phyloP scores from a whole-genome alignment of 495 filamentous ascomycete genomes.

The Trichoderma asperelloides region DNA sequence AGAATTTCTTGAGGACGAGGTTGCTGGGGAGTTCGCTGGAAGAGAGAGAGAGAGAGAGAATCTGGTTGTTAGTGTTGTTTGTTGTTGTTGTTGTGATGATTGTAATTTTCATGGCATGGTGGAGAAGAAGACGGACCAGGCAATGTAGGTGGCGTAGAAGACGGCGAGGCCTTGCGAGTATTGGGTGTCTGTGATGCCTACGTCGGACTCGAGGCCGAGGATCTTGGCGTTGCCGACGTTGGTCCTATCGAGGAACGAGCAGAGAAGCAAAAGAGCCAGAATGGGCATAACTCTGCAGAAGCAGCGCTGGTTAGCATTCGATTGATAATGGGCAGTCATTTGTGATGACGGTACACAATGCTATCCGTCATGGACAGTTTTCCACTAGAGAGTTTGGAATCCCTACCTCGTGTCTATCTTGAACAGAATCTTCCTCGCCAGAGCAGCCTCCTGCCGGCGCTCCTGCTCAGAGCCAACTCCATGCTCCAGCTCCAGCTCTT shows the following conservation, averaged over 20 bases:
- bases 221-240: slow-evolving; percentile 50
- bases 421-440: slow-evolving; percentile 16
- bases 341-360: background rate
- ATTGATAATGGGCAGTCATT: background rate
- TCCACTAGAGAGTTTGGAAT: background rate
- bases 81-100: background rate
- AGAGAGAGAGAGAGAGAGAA: slow-evolving; percentile 7
- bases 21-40: slow-evolving; percentile 72
- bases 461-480: background rate
- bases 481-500: background rate
- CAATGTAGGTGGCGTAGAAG: slow-evolving; percentile 49
- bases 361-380: background rate
- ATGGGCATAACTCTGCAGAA: slow-evolving; percentile 36
- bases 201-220: slow-evolving; percentile 54
- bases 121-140: slow-evolving; percentile 14
- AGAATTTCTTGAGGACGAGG: slow-evolving; percentile 66
- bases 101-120: too few relatives aligned
- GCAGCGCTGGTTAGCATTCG: background rate
- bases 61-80: too few relatives aligned
- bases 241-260: slow-evolving; percentile 69
- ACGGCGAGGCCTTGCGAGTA: slow-evolving; percentile 36
- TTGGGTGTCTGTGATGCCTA: slow-evolving; percentile 57
- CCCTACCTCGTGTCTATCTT: slow-evolving; percentile 21
- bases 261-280: slow-evolving; percentile 44
- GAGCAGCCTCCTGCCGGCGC: background rate